These are phyloP conservation scores for Cichorium intybus DNA, from an alignment of 140 eudicot species.

Conservation along the genomic window DNA sequence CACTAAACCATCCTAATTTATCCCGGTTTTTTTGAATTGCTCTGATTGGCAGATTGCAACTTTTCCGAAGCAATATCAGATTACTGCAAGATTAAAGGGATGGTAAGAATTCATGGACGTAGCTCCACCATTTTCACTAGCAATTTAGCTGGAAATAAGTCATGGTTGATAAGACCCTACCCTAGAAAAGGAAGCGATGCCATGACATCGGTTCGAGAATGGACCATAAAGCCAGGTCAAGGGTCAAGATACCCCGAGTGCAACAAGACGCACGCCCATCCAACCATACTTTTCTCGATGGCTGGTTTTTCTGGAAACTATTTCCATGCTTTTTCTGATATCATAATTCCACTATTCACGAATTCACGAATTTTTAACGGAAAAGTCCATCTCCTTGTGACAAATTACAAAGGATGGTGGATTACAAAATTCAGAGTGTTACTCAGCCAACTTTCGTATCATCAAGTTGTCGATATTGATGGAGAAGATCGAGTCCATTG, in stretches of 20 bases:
- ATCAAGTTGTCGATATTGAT: constrained; percentile 41
- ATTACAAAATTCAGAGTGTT: constrained; percentile 23
- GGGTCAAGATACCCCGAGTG: constrained; percentile 31
- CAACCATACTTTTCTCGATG: constrained; percentile 46
- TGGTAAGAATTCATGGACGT: constrained; percentile 41
- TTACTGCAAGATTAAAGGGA: constrained; percentile 52
- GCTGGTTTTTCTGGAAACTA: constrained; percentile 63
- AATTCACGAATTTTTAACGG: constrained; percentile 34
- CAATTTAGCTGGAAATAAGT: constrained; percentile 3
- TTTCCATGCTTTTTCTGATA: constrained; percentile 58
- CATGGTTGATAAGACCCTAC: constrained; percentile 48
- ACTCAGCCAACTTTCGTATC: constrained; percentile 36
- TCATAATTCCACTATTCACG: constrained; percentile 44
- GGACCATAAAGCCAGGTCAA: constrained; percentile 30
- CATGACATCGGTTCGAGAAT: constrained; percentile 31
- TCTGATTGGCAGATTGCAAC: constrained; percentile 25
- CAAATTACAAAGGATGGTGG: constrained; percentile 47
- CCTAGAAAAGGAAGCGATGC: constrained; percentile 43
- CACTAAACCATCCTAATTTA: not conserved
- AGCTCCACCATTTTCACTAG: constrained; percentile 35
- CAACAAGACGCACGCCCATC: constrained; percentile 27
- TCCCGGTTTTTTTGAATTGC: not conserved
- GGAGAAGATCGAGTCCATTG: constrained; percentile 37
- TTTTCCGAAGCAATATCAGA: constrained; percentile 44
- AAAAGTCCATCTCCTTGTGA: constrained; percentile 46